Evolutionary conservation across 495 filamentous ascomycete species (phyloP).

Genomic region (Pseudomonodictys pantanalensis): DNA sequence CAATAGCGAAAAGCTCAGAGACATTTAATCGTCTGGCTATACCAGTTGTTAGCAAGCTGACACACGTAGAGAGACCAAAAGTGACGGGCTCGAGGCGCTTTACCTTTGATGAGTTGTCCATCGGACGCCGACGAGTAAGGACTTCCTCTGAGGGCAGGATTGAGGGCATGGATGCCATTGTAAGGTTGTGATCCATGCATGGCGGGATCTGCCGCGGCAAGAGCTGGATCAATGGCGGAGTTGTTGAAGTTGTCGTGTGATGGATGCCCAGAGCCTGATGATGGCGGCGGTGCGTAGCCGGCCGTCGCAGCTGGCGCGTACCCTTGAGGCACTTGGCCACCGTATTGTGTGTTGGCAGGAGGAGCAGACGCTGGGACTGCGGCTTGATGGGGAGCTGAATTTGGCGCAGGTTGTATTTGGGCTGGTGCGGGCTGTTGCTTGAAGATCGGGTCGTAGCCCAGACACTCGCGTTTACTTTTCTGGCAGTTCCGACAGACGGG

Average conservation of each 20-base stretch:
- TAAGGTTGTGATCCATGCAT: constrained; percentile 26
- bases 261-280: constrained; percentile 33
- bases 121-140: constrained; percentile 45
- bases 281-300: constrained; percentile 55
- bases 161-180: constrained; percentile 39
- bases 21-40: constrained; percentile 71
- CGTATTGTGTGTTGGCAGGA: constrained; percentile 29
- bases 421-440: constrained; percentile 78
- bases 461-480: constrained; percentile 95
- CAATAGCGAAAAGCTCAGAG: constrained; percentile 68
- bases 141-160: constrained; percentile 41
- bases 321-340: constrained; percentile 54
- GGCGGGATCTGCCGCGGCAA: constrained; percentile 40
- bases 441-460: constrained; percentile 98
- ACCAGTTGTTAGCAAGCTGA: constrained; percentile 35
- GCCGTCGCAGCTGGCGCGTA: constrained; percentile 59
- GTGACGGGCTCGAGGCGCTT: background rate
- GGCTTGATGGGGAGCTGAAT: constrained; percentile 38
- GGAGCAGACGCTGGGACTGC: constrained; percentile 35
- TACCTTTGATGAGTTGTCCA: constrained; percentile 46
- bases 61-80: constrained; percentile 47
- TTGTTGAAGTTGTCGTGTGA: constrained; percentile 56
- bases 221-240: constrained; percentile 70
- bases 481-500: constrained; percentile 95
- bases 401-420: constrained; percentile 73